These are phyloP conservation scores for Parathielavia appendiculata DNA, from an alignment of 495 filamentous ascomycete species.

Conservation along the genomic window DNA sequence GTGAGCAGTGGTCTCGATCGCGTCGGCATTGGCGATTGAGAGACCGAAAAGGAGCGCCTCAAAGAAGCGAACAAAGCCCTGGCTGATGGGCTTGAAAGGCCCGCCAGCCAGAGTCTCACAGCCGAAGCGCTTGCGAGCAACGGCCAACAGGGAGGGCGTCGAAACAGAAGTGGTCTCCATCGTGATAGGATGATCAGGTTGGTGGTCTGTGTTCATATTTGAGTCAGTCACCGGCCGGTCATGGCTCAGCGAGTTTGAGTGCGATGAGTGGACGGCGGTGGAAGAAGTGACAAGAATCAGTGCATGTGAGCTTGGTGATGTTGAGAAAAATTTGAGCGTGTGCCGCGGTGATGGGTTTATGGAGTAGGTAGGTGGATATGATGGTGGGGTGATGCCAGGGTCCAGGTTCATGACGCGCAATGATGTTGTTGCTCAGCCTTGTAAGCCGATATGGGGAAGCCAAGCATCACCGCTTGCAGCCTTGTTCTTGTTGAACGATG, in stretches of 20 bases:
- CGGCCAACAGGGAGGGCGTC: neutral
- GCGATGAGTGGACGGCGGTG: neutral
- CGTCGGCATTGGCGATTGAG: neutral
- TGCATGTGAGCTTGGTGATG: too few relatives aligned
- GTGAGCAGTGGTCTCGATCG: neutral
- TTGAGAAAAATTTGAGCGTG: constrained; percentile 6
- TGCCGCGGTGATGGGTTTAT: neutral
- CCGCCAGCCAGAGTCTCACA: neutral
- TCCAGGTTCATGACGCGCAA: constrained; percentile 1
- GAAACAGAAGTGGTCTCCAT: neutral
- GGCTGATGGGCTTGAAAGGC: constrained; percentile 5
- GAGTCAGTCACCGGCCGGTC: neutral
- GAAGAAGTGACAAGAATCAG: neutral
- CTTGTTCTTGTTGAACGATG: neutral
- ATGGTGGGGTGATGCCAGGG: constrained; percentile 5
- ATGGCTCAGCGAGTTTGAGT: neutral
- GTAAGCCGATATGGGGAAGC: neutral
- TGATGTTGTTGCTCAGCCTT: constrained; percentile 1
- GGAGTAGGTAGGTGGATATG: neutral
- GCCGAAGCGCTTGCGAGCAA: neutral
- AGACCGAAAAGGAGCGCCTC: neutral
- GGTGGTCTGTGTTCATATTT: constrained; percentile 3
- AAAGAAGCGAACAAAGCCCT: neutral
- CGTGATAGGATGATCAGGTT: neutral
- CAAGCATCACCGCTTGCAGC: neutral